A percentile compares a stretch with the other conserved stretches of the same genome.
Evolutionary conservation across 2,329 filamentous ascomycete genomes (phyloP).

Genomic region (Phaeoacremonium minimum): DNA sequence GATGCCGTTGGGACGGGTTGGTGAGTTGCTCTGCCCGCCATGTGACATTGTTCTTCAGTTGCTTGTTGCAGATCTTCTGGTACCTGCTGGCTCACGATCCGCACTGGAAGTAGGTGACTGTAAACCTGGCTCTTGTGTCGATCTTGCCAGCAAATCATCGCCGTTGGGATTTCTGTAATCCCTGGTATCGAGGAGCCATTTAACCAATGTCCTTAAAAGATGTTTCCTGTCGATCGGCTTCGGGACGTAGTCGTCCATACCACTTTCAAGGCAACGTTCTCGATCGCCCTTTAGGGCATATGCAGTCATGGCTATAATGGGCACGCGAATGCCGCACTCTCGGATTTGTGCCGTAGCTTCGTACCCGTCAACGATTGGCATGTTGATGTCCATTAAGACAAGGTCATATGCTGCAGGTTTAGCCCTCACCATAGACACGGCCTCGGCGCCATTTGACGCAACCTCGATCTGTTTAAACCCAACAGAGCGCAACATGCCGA

Average conservation of each 20-base stretch:
- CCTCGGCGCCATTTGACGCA: slow-evolving; percentile 36
- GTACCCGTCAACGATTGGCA: slow-evolving; percentile 75
- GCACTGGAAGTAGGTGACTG: too few species aligned
- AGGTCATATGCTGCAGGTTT: slow-evolving; percentile 37
- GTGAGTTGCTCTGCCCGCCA: too few species aligned
- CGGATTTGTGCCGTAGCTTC: slow-evolving; percentile 59
- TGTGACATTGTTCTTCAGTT: too few species aligned
- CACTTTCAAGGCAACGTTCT: slow-evolving; percentile 46
- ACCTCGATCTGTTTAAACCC: slow-evolving; percentile 35
- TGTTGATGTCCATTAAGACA: slow-evolving; percentile 57
- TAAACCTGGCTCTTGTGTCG: too few species aligned
- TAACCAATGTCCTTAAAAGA: slow-evolving; percentile 34
- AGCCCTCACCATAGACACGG: slow-evolving; percentile 32
- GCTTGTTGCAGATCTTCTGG: too few species aligned
- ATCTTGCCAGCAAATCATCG: too few species aligned
- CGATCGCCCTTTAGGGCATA: slow-evolving; percentile 52
- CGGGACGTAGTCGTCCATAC: slow-evolving; percentile 52
- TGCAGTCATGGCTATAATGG: slow-evolving; percentile 52
- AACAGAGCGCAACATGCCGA: slow-evolving; percentile 28
- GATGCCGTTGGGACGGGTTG: too few species aligned
- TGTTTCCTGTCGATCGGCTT: slow-evolving; percentile 49
- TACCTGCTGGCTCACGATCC: too few species aligned
- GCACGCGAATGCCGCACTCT: slow-evolving; percentile 34
- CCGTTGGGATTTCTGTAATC: too few species aligned
- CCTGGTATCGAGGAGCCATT: slow-evolving; percentile 16